These are phyloP conservation scores for Kuraishia floccosa DNA, from an alignment of 805 yeast genomes.

Conservation along the genomic window DNA sequence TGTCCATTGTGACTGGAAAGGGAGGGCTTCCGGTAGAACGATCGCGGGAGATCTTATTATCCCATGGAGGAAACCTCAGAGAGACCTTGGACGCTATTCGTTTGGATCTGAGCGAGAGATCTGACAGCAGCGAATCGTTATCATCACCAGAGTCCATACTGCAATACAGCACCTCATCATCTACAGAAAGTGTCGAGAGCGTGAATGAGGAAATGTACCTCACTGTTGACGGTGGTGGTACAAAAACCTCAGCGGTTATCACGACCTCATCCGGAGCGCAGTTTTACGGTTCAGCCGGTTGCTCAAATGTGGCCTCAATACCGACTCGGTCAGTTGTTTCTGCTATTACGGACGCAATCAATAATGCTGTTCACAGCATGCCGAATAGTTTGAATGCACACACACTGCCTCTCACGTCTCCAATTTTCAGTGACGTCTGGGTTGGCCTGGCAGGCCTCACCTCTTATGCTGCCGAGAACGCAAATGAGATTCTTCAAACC, in stretches of 20 bases:
- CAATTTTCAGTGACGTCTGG: conserved; percentile 8
- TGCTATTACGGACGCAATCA: no score
- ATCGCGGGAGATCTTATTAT: conserved; percentile 4
- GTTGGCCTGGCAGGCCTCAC: conserved; percentile 11
- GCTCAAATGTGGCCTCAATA: conserved; percentile 8
- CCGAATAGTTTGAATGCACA: no score
- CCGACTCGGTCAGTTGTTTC: no score
- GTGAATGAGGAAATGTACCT: conserved; percentile 2
- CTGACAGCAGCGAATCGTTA: no score
- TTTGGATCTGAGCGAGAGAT: no score
- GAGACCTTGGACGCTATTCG: no score
- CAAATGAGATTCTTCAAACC: neutral
- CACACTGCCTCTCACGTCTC: no score
- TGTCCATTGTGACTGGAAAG: conserved; percentile 9
- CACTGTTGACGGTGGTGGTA: conserved; percentile 14
- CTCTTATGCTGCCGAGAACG: conserved; percentile 3
- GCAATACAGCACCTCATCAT: neutral
- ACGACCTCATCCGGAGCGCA: conserved; percentile 5
- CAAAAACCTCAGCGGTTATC: conserved; percentile 10
- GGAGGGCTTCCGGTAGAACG: conserved; percentile 6
- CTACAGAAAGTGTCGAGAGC: no score
- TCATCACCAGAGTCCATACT: neutral
- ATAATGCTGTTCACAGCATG: no score
- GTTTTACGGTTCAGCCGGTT: conserved; percentile 6
- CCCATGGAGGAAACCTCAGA: conserved; percentile 3